These are phyloP conservation scores for Exophiala sp. DNA, from an alignment of 2,329 filamentous ascomycete genomes.

Conservation along the genomic window DNA sequence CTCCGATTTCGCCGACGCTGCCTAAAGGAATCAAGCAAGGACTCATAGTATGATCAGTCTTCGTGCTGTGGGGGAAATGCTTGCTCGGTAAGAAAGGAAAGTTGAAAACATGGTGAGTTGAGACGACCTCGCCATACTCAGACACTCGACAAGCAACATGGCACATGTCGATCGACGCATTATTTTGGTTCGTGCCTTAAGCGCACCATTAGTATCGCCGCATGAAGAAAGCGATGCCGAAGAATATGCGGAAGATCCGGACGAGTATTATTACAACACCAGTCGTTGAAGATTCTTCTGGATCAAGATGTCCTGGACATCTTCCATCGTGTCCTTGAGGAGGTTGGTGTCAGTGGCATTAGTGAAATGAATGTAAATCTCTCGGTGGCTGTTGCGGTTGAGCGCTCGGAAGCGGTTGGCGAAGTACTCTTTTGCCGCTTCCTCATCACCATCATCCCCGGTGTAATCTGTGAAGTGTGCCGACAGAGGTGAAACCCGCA, in stretches of 20 bases:
- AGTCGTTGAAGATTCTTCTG: conserved; percentile 75
- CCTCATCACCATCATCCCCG: conserved; percentile 64
- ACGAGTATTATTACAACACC: conserved; percentile 54
- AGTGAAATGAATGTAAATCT: conserved; percentile 56
- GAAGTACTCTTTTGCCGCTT: conserved; percentile 73
- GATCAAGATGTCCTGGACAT: conserved; percentile 82
- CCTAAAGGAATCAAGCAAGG: conserved; percentile 7
- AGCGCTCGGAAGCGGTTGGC: conserved; percentile 72
- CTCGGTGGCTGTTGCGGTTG: conserved; percentile 56
- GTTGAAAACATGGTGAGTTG: not conserved
- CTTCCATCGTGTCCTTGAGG: conserved; percentile 78
- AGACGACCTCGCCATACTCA: not conserved
- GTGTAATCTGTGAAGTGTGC: conserved; percentile 74
- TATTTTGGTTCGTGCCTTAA: too few relatives aligned
- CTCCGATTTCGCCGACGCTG: conserved; percentile 18
- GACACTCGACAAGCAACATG: not conserved
- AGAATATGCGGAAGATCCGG: not conserved
- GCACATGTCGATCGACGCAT: not conserved
- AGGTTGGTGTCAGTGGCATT: conserved; percentile 63
- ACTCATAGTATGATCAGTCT: not conserved
- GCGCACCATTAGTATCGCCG: not conserved
- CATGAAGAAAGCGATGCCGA: not conserved
- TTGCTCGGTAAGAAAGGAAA: not conserved
- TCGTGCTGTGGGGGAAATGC: not conserved
- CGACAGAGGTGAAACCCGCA: conserved; percentile 63